Evolutionary conservation across 129 eudicot genomes (phyloP), one percentile per base, ranked within the genome.

Genomic region (Lactuca sativa): DNA sequence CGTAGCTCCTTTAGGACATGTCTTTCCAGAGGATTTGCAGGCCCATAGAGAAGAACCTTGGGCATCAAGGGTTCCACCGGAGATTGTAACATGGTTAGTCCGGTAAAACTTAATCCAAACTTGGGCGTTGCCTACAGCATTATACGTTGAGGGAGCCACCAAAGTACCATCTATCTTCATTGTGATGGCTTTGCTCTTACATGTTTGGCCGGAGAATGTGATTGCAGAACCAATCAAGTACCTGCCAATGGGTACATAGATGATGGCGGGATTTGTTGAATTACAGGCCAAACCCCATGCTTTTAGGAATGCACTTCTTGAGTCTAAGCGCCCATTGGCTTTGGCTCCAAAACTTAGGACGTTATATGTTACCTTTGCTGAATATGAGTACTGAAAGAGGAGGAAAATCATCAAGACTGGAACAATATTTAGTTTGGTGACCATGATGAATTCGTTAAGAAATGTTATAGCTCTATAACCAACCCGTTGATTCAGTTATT

Each of bases 81-180:
- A 47, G 52, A 47, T 59, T 17, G 64, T 30, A 31, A 59, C 64
- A 11, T 16, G 36, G 10, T 59, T 59, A 59, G 40, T 15, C 40
- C 43, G 4, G 64, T 59, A 30, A 41, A 59, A 21, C 41, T 59
- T 59, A 59, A 59, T 59, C 64, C 64, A 59, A 16, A 30, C 40
- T 6, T 16, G 41, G 13, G 64, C 14, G 8, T 32, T 59, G 2
- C 64, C 64, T 3, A 59, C 32, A 4, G 40, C 17, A 30, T 59
- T 59, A 38, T 59, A 59, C 14, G n/a, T 6, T 30, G 64, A 59
- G 41, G 64, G 41, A 31, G 43, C 64, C 16, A 59, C 64, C 15
- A 59, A 38, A 38, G 64, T 59, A 7, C 64, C 64, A 59, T 59
- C 64, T 9, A 59, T 59, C 64, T 59, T 59, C 3, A 59, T 11